Evolutionary conservation across 2,329 filamentous ascomycete genomes (phyloP).

Genomic region (Magnaporthiopsis incrustans): DNA sequence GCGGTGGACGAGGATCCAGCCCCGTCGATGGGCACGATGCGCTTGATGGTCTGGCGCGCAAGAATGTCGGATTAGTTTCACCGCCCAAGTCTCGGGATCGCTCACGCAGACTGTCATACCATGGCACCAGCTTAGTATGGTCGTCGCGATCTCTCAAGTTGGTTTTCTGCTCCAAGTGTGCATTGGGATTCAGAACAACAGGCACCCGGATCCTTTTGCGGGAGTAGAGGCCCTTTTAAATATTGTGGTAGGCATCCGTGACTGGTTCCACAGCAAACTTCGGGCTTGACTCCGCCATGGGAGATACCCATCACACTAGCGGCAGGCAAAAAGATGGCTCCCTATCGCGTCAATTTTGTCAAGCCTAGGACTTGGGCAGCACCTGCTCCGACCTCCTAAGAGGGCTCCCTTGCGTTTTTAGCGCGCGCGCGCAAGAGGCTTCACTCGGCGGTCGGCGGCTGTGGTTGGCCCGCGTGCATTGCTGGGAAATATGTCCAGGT

Average conservation of each 20-base stretch:
- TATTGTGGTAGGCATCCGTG: no score
- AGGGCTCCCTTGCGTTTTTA: neutral
- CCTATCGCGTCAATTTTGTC: no score
- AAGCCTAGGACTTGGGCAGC: neutral
- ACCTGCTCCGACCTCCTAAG: neutral
- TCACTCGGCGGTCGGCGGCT: neutral
- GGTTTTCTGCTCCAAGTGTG: neutral
- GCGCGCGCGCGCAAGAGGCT: no score
- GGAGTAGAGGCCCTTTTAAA: no score
- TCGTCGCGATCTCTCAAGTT: neutral
- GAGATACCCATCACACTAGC: no score
- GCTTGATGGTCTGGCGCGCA: neutral
- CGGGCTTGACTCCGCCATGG: no score
- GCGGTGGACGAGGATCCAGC: neutral
- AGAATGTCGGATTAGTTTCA: neutral
- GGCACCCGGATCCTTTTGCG: no score
- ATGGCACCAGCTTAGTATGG: neutral
- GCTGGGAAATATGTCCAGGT: neutral
- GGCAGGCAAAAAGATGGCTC: neutral
- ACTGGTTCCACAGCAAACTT: no score
- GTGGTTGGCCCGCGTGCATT: neutral
- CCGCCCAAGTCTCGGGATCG: neutral
- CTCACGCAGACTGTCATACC: neutral
- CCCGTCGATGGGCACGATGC: neutral
- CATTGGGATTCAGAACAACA: neutral